A percentile compares a stretch with the other conserved stretches of the same genome.
These are phyloP conservation scores for Phyllosticta paracitricarpa DNA, from an alignment of 2,329 filamentous ascomycete species.

Conservation along the genomic window DNA sequence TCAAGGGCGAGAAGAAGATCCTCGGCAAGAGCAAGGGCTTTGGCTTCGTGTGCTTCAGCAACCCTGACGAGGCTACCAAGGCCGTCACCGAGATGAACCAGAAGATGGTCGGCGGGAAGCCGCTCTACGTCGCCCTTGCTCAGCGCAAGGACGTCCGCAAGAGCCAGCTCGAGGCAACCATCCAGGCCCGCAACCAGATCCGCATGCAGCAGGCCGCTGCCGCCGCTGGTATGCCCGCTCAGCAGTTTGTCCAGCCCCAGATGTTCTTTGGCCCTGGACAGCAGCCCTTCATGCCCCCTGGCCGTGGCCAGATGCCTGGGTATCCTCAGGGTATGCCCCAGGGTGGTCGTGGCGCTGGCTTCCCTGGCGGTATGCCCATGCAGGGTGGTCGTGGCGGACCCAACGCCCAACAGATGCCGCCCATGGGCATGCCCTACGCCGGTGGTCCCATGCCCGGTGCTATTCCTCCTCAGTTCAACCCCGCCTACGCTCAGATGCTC, in stretches of 20 bases:
- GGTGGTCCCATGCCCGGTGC: slow-evolving; percentile 47
- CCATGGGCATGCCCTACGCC: slow-evolving; percentile 69
- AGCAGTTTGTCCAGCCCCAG: slow-evolving; percentile 71
- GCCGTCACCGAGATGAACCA: slow-evolving; percentile 99
- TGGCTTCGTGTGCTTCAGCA: slow-evolving; percentile 99
- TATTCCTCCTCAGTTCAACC: slow-evolving; percentile 68
- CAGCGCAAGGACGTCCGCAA: slow-evolving; percentile 99
- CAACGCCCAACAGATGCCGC: slow-evolving; percentile 67
- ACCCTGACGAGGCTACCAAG: slow-evolving; percentile 98
- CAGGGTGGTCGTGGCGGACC: slow-evolving; percentile 82
- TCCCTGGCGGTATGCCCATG: slow-evolving; percentile 67
- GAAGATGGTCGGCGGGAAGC: slow-evolving; percentile 96
- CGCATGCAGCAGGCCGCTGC: slow-evolving; percentile 96
- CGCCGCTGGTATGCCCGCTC: slow-evolving; percentile 72
- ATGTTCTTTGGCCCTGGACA: slow-evolving; percentile 87
- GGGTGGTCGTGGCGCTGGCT: slow-evolving; percentile 75
- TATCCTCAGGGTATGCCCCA: slow-evolving; percentile 55
- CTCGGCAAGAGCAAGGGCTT: slow-evolving; percentile 99
- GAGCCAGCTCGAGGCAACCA: slow-evolving; percentile 97
- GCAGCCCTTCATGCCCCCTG: slow-evolving; percentile 52
- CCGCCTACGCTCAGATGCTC: slow-evolving; percentile 71
- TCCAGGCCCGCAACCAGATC: slow-evolving; percentile 97
- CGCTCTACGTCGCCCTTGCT: slow-evolving; percentile 91
- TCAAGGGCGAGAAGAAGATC: slow-evolving; percentile 51
- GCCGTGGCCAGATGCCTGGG: slow-evolving; percentile 47